Percentiles rank a stretch among this genome's conserved stretches.
Evolutionary conservation across 208 protist species (phyloP).

Genomic region (Crithidia fasciculata): DNA sequence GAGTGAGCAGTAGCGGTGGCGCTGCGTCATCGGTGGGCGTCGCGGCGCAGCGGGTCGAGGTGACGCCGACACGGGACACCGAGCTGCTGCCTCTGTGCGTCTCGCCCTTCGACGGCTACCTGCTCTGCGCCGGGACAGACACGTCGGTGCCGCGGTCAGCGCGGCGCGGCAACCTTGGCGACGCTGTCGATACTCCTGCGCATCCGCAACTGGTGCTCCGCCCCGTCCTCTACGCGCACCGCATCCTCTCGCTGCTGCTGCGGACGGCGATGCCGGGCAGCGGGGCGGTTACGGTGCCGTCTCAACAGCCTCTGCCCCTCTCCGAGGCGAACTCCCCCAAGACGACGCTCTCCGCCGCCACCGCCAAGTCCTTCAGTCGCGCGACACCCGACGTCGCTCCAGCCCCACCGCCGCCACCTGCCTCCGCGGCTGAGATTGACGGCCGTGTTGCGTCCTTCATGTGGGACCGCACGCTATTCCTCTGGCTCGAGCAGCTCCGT

Average conservation of each 20-base stretch:
- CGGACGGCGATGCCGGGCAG: constrained; percentile 28
- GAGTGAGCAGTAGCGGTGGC: neutral
- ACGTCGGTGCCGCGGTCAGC: constrained; percentile 9
- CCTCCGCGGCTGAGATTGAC: constrained; percentile 7
- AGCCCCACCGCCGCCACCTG: neutral
- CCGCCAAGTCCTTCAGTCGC: neutral
- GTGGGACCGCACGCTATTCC: constrained; percentile 54
- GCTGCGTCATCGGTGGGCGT: neutral
- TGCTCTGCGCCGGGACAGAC: constrained; percentile 41
- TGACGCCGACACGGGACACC: constrained; percentile 35
- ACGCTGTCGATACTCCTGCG: neutral
- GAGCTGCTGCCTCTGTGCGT: constrained; percentile 58
- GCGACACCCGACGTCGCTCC: neutral
- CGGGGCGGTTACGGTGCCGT: neutral
- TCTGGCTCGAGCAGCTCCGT: constrained; percentile 77
- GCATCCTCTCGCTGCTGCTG: constrained; percentile 57
- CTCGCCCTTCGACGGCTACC: constrained; percentile 61
- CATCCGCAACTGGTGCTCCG: constrained; percentile 26
- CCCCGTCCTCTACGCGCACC: constrained; percentile 62
- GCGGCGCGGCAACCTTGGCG: neutral
- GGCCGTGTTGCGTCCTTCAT: constrained; percentile 38
- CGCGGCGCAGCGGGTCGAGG: constrained; percentile 23
- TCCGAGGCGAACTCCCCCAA: neutral
- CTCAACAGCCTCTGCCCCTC: neutral
- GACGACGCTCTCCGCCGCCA: neutral